Evolutionary conservation across 2,329 filamentous ascomycete genomes (phyloP).

Genomic region (Dendryphion nanum): DNA sequence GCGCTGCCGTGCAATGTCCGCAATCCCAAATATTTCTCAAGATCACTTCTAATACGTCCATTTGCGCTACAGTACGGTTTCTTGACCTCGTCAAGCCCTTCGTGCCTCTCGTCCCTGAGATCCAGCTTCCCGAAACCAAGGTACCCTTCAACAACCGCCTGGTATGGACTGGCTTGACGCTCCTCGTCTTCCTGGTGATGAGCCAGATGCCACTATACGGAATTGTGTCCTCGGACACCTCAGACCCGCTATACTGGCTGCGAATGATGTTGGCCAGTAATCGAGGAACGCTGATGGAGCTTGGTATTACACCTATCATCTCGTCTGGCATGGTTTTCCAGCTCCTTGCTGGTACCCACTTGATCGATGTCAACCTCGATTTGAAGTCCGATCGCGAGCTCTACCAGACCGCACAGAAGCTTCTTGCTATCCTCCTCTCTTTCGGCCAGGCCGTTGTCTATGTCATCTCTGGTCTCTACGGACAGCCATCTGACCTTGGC

Average conservation of each 20-base stretch:
- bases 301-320: conserved; percentile 97
- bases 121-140: conserved; percentile 84
- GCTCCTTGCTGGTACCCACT: conserved; percentile 97
- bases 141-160: conserved; percentile 88
- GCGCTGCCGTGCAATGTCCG: too few relatives aligned
- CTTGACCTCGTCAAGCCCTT: conserved; percentile 99
- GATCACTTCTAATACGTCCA: too few relatives aligned
- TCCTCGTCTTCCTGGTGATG: conserved; percentile 99
- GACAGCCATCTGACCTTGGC: conserved; percentile 92
- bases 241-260: conserved; percentile 98
- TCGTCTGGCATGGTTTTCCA: conserved; percentile 99
- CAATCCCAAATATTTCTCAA: too few relatives aligned
- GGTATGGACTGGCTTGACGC: conserved; percentile 62
- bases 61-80: conserved; percentile 88
- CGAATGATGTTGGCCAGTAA: conserved; percentile 99
- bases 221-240: conserved; percentile 94
- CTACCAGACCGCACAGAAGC: conserved; percentile 99
- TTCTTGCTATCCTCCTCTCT: conserved; percentile 84
- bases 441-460: conserved; percentile 98
- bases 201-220: conserved; percentile 96
- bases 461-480: conserved; percentile 92
- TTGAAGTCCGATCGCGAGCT: conserved; percentile 99
- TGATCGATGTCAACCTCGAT: conserved; percentile 99
- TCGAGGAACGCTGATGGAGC: conserved; percentile 90
- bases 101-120: conserved; percentile 98